These are phyloP conservation scores for Suhomyces sp. DNA, from an alignment of 805 yeast genomes.

Conservation along the genomic window DNA sequence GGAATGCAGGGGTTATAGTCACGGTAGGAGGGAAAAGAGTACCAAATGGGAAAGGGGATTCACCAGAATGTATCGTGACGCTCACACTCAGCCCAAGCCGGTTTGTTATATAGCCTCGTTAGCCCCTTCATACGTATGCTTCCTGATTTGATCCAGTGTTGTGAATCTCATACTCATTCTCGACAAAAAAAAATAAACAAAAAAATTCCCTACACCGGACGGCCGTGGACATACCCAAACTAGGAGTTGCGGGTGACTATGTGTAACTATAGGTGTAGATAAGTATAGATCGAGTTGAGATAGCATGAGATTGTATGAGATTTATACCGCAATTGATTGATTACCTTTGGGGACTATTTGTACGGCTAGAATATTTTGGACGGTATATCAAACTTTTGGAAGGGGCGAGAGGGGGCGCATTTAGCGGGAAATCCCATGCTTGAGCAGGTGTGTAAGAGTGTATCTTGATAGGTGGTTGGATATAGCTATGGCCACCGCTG, in stretches of 20 bases:
- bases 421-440: background rate
- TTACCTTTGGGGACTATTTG: background rate
- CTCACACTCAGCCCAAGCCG: too few species aligned
- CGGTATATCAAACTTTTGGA: background rate
- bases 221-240: background rate
- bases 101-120: background rate
- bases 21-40: background rate
- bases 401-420: conserved; percentile 1
- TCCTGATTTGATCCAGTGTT: background rate
- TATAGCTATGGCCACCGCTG: background rate
- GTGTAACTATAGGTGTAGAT: background rate
- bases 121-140: background rate
- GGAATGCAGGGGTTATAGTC: background rate
- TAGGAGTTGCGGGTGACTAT: background rate
- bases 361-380: background rate
- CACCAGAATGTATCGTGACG: background rate
- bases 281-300: background rate
- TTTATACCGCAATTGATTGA: background rate
- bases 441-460: background rate
- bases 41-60: background rate
- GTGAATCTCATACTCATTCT: background rate
- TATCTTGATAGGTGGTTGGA: too few species aligned
- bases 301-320: background rate
- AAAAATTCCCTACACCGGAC: background rate
- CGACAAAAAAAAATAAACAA: conserved; percentile 2